These are phyloP conservation scores for Myxozyma neglecta DNA, from an alignment of 805 yeast genomes.

Conservation along the genomic window DNA sequence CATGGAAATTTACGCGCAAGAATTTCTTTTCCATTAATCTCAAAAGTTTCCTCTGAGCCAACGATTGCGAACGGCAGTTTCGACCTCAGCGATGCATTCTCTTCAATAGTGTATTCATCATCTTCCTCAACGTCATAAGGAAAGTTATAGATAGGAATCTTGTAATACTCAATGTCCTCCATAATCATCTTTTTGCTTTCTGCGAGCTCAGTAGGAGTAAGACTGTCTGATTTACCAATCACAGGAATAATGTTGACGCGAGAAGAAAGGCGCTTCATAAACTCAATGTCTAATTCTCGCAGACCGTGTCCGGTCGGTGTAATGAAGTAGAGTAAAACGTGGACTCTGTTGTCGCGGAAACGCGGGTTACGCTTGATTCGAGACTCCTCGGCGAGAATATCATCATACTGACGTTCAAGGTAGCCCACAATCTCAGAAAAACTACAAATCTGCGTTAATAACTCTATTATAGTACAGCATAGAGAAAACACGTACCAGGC, in stretches of 20 bases:
- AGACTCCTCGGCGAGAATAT: conserved; percentile 70
- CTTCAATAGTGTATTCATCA: conserved; percentile 43
- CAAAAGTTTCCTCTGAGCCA: conserved; percentile 48
- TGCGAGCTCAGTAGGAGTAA: conserved; percentile 63
- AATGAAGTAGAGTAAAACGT: conserved; percentile 74
- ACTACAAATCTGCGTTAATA: conserved; percentile 3
- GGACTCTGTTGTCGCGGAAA: conserved; percentile 71
- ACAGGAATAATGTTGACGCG: conserved; percentile 84
- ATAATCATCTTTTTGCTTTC: conserved; percentile 55
- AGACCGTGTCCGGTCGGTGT: conserved; percentile 57
- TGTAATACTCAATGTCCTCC: conserved; percentile 56
- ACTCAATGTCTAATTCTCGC: conserved; percentile 69
- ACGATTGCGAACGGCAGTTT: conserved; percentile 64
- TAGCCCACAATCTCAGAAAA: conserved; percentile 54
- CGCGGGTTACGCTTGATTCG: conserved; percentile 72
- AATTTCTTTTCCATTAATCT: conserved; percentile 41
- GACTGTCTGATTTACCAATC: conserved; percentile 74
- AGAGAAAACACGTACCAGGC: conserved; percentile 39
- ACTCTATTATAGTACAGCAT: neutral
- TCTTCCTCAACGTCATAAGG: conserved; percentile 63
- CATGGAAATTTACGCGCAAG: conserved; percentile 64
- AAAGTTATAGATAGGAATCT: conserved; percentile 71
- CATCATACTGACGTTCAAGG: conserved; percentile 70
- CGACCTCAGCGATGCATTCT: conserved; percentile 45
- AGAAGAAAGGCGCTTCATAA: conserved; percentile 66